Evolutionary conservation across 108 stramenopile species (phyloP).

Genomic region (Mediolabrus comicus): DNA sequence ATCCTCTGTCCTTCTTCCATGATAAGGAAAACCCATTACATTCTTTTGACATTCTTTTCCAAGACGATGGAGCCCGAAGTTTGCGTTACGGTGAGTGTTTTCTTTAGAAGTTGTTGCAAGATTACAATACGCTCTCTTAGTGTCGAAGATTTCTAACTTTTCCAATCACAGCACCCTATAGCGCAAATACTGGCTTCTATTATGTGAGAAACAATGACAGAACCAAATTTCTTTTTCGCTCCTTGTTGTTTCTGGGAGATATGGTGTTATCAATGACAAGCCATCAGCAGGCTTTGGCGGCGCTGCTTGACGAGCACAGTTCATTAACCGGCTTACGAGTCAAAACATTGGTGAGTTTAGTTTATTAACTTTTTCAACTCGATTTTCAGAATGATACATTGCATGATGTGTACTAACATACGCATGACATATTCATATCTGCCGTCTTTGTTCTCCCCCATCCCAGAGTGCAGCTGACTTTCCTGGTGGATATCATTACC

Average conservation of each 20-base stretch:
- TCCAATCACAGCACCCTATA: constrained; percentile 79
- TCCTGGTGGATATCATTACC: constrained; percentile 53
- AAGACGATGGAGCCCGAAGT: constrained; percentile 86
- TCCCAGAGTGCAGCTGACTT: constrained; percentile 28
- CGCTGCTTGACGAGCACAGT: constrained; percentile 71
- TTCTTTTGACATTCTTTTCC: constrained; percentile 81
- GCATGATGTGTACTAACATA: no score
- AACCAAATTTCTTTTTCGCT: constrained; percentile 73
- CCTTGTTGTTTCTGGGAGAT: constrained; percentile 63
- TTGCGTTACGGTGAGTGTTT: no score
- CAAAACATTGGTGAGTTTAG: constrained; percentile 63
- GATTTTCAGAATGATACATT: no score
- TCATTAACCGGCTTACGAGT: constrained; percentile 67
- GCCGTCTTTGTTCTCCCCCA: no score
- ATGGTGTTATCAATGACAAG: constrained; percentile 58
- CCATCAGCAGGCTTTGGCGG: constrained; percentile 79
- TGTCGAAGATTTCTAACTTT: no score
- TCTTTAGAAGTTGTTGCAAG: no score
- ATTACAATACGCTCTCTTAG: no score
- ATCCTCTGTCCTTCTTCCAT: constrained; percentile 64
- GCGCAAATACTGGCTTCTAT: constrained; percentile 83
- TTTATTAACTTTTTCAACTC: no score
- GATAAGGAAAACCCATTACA: constrained; percentile 31
- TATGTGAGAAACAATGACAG: constrained; percentile 76
- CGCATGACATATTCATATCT: no score